These are phyloP conservation scores for Eragrostis curvula DNA, from an alignment of 176 grass and related monocot species.

Conservation along the genomic window DNA sequence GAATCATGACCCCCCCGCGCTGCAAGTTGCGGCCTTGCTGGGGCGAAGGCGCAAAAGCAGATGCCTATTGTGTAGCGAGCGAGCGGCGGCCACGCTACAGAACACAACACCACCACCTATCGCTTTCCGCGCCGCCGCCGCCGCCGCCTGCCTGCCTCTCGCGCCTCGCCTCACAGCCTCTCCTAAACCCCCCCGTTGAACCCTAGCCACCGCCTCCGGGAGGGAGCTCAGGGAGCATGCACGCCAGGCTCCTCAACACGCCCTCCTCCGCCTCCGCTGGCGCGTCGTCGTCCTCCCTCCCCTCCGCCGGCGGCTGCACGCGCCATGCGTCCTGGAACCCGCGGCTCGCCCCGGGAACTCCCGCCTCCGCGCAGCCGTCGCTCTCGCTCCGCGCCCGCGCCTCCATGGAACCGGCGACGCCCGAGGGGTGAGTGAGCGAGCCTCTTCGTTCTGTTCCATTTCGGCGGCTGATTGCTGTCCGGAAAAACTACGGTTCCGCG, in stretches of 20 bases:
- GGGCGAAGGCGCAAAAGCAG: background rate
- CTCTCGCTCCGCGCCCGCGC: slow-evolving; percentile 33
- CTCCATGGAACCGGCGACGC: slow-evolving; percentile 40
- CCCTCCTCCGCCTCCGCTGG: slow-evolving; percentile 29
- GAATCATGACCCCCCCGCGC: background rate
- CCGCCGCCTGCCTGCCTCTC: slow-evolving; percentile 26
- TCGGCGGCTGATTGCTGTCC: background rate
- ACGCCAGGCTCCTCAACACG: slow-evolving; percentile 45
- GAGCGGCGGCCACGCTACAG: background rate
- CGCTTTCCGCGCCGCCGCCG: slow-evolving; percentile 33
- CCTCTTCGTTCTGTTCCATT: background rate
- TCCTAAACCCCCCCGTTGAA: slow-evolving; percentile 55
- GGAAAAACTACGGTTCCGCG: background rate
- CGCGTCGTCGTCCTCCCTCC: background rate
- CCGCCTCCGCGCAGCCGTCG: slow-evolving; percentile 2
- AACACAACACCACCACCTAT: background rate
- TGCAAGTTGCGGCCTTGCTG: background rate
- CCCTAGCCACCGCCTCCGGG: slow-evolving; percentile 39
- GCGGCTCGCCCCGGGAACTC: background rate
- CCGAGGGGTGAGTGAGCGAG: slow-evolving; percentile 20
- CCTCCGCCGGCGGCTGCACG: slow-evolving; percentile 24
- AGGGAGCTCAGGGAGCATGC: slow-evolving; percentile 45
- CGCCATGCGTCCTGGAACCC: slow-evolving; percentile 21
- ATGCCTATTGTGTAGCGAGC: slow-evolving; percentile 3
- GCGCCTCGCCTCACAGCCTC: slow-evolving; percentile 1